Conservation (phyloP, 2,329 filamentous ascomycete genomes). For the Fusarium tricinctum region DNA sequence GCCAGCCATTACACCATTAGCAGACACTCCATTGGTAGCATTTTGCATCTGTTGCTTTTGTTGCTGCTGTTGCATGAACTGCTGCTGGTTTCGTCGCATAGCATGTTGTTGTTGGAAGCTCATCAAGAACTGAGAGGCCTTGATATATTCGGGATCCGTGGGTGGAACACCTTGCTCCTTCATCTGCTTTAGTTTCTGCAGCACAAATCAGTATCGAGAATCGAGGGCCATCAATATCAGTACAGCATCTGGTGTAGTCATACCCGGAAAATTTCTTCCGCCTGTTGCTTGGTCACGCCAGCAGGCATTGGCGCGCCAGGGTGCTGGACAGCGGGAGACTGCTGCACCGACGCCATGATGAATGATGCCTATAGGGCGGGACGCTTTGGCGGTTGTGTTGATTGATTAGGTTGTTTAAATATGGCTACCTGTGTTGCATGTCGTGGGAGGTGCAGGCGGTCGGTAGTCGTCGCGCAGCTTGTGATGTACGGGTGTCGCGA, state of each 20-base stretch:
- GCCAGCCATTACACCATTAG: conserved; percentile 62
- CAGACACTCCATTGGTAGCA: conserved; percentile 64
- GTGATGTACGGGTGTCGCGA: conserved; percentile 45
- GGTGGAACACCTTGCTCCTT: conserved; percentile 85
- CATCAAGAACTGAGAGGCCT: conserved; percentile 80
- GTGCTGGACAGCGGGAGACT: conserved; percentile 76
- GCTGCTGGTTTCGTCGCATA: conserved; percentile 64
- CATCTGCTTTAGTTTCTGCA: conserved; percentile 89
- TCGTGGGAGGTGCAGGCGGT: conserved; percentile 51
- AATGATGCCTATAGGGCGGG: conserved; percentile 43
- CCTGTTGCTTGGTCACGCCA: conserved; percentile 80
- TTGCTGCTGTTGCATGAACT: conserved; percentile 58
- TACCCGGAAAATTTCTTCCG: conserved; percentile 81
- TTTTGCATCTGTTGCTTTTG: conserved; percentile 66
- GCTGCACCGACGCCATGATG: conserved; percentile 85
- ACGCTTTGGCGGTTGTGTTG: conserved; percentile 44
- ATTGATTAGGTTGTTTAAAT: conserved; percentile 45
- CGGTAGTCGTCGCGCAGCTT: conserved; percentile 43
- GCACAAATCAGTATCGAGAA: conserved; percentile 36
- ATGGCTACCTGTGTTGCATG: conserved; percentile 56
- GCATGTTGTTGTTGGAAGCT: conserved; percentile 77
- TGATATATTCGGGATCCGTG: conserved; percentile 89
- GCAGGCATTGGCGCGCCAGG: conserved; percentile 73
- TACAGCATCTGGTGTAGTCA: conserved; percentile 47
- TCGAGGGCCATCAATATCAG: background rate